Evolutionary conservation across 2,329 filamentous ascomycete genomes (phyloP), one percentile per base, ranked within the genome.

Genomic region (Aspergillus nomiae): DNA sequence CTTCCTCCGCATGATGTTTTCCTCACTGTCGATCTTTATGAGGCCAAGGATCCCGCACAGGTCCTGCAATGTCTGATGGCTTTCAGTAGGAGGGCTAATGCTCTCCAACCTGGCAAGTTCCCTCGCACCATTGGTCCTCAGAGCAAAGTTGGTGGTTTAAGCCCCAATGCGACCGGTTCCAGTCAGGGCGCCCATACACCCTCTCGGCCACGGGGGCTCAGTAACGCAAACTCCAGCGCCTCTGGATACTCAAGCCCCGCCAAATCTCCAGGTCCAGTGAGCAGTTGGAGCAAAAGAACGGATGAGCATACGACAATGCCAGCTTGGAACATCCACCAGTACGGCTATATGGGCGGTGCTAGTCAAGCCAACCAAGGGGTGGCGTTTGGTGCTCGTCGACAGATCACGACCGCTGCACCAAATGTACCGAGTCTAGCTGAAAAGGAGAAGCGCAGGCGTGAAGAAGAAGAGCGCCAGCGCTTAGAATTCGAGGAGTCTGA

Each of bases 241-340:
- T 79, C 85, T 9, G 80, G 84, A 12, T 82, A 84, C 59, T 84
- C 85, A 77, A 90, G 87, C 66, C 88, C 89, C 34, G 82, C 87
- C 11, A 91, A 88, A 71, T 81, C 83, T 16, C 79, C 83, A n/a
- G 72, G 74, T 5, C 78, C 82, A 1, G 87, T 94, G 65, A 97
- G 91, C 74, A 96, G 89, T 78, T 98, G 95, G 95, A 96, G 92
- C 78, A 96, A 88, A 76, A 92, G 86, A 77, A 86, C 87, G 60
- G 92, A 97, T 69, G 91, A 97, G 77, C 87, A 87, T 19, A 85
- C 85, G 51, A 97, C 94, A 1, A 85, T 89, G 30, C 95, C 95
- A 0, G 95, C 95, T 1, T 99, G 95, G 95, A 99, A 98, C 75
- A 98, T 98, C 70, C 91, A 94, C 62, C 95, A 99, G 76, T 99